Percentiles rank a stretch among this genome's conserved stretches.
Evolutionary conservation across 805 yeast genomes (phyloP).

Genomic region (Wickerhamomyces bisporus): DNA sequence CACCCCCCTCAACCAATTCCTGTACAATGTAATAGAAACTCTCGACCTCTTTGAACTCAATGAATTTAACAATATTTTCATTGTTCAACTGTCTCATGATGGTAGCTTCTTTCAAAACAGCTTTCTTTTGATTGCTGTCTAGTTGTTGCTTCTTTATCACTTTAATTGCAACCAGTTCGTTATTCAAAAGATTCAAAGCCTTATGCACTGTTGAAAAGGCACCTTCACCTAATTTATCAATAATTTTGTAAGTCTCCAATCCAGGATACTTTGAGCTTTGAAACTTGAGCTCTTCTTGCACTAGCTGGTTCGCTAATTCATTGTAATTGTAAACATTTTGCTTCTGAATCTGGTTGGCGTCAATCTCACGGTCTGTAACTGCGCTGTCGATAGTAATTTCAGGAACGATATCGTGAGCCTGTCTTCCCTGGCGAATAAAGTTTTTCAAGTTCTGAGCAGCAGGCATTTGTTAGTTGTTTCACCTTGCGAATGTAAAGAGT

Average conservation of each 20-base stretch:
- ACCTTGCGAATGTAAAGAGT: too few relatives aligned
- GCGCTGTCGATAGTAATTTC: background rate
- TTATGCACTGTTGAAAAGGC: conserved; percentile 85
- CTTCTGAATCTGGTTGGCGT: background rate
- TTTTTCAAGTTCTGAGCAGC: conserved; percentile 32
- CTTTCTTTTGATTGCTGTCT: conserved; percentile 33
- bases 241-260: conserved; percentile 26
- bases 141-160: conserved; percentile 52
- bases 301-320: conserved; percentile 23
- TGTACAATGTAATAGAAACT: conserved; percentile 62
- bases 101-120: conserved; percentile 36
- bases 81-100: conserved; percentile 46
- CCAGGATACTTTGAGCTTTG: conserved; percentile 22
- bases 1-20: conserved; percentile 71
- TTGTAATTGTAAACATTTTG: conserved; percentile 19
- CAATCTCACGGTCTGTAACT: background rate
- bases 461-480: conserved; percentile 1
- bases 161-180: conserved; percentile 62
- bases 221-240: conserved; percentile 66
- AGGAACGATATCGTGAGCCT: conserved; percentile 6
- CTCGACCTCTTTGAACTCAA: conserved; percentile 50
- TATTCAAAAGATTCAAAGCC: conserved; percentile 46
- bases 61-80: conserved; percentile 53
- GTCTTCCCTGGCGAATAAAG: conserved; percentile 39
- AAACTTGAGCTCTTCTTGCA: conserved; percentile 18